These are phyloP conservation scores for Lablab purpureus DNA, from an alignment of 306 rosid genomes.

Conservation along the genomic window DNA sequence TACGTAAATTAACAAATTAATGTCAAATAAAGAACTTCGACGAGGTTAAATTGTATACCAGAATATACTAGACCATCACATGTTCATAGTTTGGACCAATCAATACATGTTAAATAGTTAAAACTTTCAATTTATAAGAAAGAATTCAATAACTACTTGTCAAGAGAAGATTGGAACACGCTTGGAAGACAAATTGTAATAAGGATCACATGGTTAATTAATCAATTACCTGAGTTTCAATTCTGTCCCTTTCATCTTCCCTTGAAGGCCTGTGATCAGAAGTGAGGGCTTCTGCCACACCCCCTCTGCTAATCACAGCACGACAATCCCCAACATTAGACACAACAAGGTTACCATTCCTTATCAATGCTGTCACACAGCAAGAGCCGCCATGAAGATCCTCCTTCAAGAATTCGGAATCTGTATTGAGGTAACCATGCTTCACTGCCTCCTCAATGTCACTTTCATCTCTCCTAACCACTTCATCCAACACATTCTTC, in stretches of 20 bases:
- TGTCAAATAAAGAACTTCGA: constrained; percentile 27
- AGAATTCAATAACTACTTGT: no score
- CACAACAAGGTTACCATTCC: constrained; percentile 69
- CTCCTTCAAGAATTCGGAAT: constrained; percentile 72
- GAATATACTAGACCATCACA: not conserved
- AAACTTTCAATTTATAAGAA: no score
- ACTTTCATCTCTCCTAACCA: constrained; percentile 51
- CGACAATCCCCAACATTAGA: constrained; percentile 90
- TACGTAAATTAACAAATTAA: constrained; percentile 32
- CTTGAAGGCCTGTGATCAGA: constrained; percentile 81
- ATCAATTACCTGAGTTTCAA: constrained; percentile 66
- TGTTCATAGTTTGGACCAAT: not conserved
- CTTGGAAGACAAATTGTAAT: not conserved
- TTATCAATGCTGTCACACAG: constrained; percentile 79
- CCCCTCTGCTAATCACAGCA: constrained; percentile 77
- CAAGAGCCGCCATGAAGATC: constrained; percentile 77
- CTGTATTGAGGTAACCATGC: constrained; percentile 75
- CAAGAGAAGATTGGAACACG: not conserved
- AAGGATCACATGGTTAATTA: not conserved
- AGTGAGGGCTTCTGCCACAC: constrained; percentile 74
- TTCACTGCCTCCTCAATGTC: constrained; percentile 71
- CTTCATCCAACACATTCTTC: constrained; percentile 68
- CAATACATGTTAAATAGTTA: not conserved
- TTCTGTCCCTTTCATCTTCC: constrained; percentile 74
- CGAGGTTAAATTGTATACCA: not conserved